phyloP scores from a whole-genome alignment of 176 grass and related monocot genomes.

The Elymus sibiricus region DNA sequence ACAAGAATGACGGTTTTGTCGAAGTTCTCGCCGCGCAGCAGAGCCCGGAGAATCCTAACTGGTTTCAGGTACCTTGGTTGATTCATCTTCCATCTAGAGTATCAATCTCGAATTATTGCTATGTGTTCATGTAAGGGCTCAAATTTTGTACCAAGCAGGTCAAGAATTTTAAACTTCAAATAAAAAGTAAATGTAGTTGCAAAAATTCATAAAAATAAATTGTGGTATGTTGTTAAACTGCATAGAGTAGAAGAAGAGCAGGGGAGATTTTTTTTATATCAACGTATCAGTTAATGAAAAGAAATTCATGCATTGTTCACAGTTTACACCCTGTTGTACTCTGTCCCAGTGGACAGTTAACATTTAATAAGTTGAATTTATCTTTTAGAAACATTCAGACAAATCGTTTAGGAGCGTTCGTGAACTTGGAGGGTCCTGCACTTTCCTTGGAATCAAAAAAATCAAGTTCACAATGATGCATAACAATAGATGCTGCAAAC shows the following conservation, averaged over 20 bases:
- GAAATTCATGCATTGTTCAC: background rate
- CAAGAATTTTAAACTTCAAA: background rate
- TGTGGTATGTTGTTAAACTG: background rate
- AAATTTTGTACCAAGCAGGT: background rate
- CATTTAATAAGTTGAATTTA: background rate
- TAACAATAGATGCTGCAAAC: background rate
- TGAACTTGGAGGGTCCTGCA: background rate
- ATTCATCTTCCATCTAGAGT: background rate
- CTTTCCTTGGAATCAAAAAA: background rate
- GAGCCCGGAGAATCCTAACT: slow-evolving; percentile 96
- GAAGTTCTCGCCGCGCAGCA: slow-evolving; percentile 94
- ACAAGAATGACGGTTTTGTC: slow-evolving; percentile 98
- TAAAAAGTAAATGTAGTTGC: background rate
- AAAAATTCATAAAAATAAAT: background rate
- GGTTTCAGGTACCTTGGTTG: slow-evolving; percentile 79
- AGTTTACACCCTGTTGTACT: slow-evolving; percentile 5
- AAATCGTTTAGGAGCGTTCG: background rate
- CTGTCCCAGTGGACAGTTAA: background rate
- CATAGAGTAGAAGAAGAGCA: background rate
- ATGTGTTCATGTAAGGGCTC: background rate
- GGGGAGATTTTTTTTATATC: background rate
- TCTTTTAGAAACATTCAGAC: background rate
- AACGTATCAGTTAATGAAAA: background rate
- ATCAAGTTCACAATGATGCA: background rate
- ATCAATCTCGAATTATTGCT: background rate